Conservation (phyloP, 768 basidiomycete genomes). For the Rhizopogon salebrosus region DNA sequence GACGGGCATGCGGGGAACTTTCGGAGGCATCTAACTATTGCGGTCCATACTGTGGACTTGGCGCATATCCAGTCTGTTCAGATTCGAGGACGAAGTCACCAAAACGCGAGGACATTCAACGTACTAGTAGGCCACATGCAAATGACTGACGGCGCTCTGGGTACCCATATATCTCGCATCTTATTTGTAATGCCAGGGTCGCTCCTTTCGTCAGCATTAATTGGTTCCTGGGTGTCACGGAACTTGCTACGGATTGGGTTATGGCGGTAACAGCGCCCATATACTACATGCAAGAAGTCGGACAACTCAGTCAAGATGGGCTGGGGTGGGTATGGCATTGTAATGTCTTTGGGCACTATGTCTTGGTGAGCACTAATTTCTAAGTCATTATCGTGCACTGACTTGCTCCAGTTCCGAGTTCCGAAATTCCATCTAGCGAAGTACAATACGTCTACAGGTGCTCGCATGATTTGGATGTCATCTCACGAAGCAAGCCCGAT, state of each 20-base stretch:
- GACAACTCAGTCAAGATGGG: slow-evolving; percentile 60
- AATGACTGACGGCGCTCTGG: slow-evolving; percentile 30
- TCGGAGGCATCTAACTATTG: slow-evolving; percentile 52
- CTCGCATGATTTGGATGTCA: slow-evolving; percentile 76
- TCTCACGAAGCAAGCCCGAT: slow-evolving; percentile 57
- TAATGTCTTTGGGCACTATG: slow-evolving; percentile 79
- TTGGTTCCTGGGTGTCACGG: slow-evolving; percentile 39
- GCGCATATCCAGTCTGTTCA: slow-evolving; percentile 49
- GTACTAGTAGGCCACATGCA: background rate
- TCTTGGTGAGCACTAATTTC: slow-evolving; percentile 40
- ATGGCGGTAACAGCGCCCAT: slow-evolving; percentile 46
- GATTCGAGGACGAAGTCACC: slow-evolving; percentile 51
- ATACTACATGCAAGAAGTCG: slow-evolving; percentile 53
- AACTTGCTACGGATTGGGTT: slow-evolving; percentile 43
- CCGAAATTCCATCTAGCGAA: slow-evolving; percentile 49
- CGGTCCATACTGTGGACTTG: slow-evolving; percentile 62
- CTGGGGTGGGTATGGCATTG: slow-evolving; percentile 83
- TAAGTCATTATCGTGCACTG: slow-evolving; percentile 1
- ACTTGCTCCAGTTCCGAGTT: slow-evolving; percentile 48
- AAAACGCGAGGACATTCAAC: slow-evolving; percentile 40
- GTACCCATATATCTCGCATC: slow-evolving; percentile 75
- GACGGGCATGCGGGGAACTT: slow-evolving; percentile 55
- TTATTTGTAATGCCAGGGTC: slow-evolving; percentile 78
- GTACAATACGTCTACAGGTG: slow-evolving; percentile 35
- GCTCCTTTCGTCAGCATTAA: slow-evolving; percentile 52